Conservation (phyloP, 306 rosid species). For the Cicer judaicum region DNA sequence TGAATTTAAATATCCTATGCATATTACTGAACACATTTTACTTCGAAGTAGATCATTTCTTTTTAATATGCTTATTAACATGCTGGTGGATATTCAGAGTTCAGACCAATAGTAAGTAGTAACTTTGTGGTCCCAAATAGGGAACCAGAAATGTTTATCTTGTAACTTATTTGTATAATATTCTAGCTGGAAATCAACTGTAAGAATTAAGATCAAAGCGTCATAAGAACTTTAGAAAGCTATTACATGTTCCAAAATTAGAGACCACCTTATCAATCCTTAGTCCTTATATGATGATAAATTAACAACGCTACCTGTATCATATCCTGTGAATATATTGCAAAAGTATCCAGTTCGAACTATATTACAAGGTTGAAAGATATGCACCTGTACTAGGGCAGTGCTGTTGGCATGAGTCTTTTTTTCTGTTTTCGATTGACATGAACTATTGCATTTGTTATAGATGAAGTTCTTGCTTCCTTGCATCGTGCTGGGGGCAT, state of each 20-base stretch:
- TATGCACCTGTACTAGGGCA: conserved; percentile 10
- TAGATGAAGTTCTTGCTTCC: conserved; percentile 76
- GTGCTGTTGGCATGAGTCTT: conserved; percentile 9
- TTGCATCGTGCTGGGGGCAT: conserved; percentile 79
- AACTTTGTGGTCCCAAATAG: conserved; percentile 16
- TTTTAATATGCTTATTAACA: conserved; percentile 1
- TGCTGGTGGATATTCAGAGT: neutral
- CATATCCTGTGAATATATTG: conserved; percentile 12
- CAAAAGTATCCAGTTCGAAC: neutral
- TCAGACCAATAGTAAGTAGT: conserved; percentile 17
- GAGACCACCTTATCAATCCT: neutral
- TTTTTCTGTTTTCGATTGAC: neutral
- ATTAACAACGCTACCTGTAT: neutral
- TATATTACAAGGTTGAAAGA: conserved; percentile 15
- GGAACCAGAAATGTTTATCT: conserved; percentile 12
- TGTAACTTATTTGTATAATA: conserved; percentile 22
- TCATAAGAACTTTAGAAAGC: conserved; percentile 24
- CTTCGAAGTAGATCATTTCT: neutral
- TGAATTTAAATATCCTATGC: conserved; percentile 14
- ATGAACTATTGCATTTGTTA: conserved; percentile 20
- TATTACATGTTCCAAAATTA: neutral
- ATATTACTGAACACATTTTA: neutral
- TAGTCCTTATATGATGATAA: neutral
- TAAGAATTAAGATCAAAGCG: neutral
- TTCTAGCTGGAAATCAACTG: conserved; percentile 3